Base-by-base conservation (phyloP, 805 yeast species). In the Teunomyces atbi region DNA sequence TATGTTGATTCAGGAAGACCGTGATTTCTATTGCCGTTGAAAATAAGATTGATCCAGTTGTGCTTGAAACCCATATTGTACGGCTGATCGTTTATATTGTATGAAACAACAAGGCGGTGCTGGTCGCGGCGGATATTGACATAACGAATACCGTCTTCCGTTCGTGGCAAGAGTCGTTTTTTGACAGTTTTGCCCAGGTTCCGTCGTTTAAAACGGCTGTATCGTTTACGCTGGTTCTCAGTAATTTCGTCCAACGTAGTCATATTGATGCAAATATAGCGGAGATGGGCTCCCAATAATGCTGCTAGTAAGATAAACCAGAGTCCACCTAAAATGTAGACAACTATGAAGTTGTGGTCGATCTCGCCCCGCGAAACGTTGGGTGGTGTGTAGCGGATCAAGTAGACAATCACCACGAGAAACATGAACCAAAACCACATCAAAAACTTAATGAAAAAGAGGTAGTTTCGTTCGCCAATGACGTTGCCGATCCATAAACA, bases 401-500 rank as follows among this genome's bases (percentile, higher is more conserved):
- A 49, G 48, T 54, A 68, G 4, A 62, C 48, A 3, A 71, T 29
- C 1, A 50, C 39, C 2, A 63, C 42, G 1, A 79, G 42, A 35
- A 80, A 70, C 37, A 68, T 59, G 2, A 61, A 18, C 21, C 65
- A 61, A 26, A 73, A 62, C 55, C 70, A 67, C 4, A 71, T 35
- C 27, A 76, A 56, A 55, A 76, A 83, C 50, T 78, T 81, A 3
- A 83, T 43, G 56, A 90, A 90, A 23, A 71, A 65, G 42, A 76
- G 59, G 59, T 81, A 81, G 63, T 92, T 91, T 32, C 68, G 61
- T 48, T 78, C 76, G 0, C 96, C 97, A 37, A 91, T 79, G 4
- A 81, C 78, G 0, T 75, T 61, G 1, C 96, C 95, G 0, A 92
- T 64, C 84, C 89, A 89, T 0, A 81, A 58, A 60, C 98, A 91